Conservation (phyloP, 106 monocot species). For the Chionographis japonica region DNA sequence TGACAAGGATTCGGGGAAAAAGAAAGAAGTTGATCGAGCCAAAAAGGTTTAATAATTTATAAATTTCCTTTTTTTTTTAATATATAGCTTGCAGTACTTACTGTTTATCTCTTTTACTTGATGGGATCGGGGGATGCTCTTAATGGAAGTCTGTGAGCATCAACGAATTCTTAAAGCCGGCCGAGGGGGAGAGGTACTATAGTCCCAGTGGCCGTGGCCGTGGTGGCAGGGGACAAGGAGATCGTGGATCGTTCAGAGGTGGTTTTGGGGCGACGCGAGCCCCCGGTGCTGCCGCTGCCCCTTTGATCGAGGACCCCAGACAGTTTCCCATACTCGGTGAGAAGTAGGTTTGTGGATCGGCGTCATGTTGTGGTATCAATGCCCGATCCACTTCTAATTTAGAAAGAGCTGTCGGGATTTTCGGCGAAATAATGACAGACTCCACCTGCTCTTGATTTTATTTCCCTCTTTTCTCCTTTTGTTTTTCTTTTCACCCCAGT, state of each 20-base stretch:
- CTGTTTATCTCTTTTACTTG: background rate
- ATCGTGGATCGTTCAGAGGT: constrained; percentile 29
- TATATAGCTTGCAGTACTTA: background rate
- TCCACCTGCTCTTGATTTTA: too few relatives aligned
- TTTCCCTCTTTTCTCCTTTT: too few relatives aligned
- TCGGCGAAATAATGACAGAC: too few relatives aligned
- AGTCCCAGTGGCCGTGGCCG: constrained; percentile 26
- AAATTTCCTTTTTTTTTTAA: background rate
- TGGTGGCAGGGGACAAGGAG: constrained; percentile 37
- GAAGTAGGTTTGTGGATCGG: constrained; percentile 10
- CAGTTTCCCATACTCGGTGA: constrained; percentile 62
- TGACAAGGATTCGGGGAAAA: constrained; percentile 38
- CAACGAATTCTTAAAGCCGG: constrained; percentile 48
- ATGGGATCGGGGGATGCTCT: background rate
- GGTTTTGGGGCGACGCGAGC: constrained; percentile 13
- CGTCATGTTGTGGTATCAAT: too few relatives aligned
- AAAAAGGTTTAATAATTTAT: constrained; percentile 29
- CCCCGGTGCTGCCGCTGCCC: constrained; percentile 5
- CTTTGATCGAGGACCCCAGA: constrained; percentile 38
- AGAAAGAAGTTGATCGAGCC: constrained; percentile 37
- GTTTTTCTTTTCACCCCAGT: too few relatives aligned
- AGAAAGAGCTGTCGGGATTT: too few relatives aligned
- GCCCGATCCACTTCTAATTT: too few relatives aligned
- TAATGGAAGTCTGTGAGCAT: constrained; percentile 33
- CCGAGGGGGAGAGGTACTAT: constrained; percentile 39